Conservation (phyloP, 176 grass and related monocot genomes). For the Triticum dicoccoides region DNA sequence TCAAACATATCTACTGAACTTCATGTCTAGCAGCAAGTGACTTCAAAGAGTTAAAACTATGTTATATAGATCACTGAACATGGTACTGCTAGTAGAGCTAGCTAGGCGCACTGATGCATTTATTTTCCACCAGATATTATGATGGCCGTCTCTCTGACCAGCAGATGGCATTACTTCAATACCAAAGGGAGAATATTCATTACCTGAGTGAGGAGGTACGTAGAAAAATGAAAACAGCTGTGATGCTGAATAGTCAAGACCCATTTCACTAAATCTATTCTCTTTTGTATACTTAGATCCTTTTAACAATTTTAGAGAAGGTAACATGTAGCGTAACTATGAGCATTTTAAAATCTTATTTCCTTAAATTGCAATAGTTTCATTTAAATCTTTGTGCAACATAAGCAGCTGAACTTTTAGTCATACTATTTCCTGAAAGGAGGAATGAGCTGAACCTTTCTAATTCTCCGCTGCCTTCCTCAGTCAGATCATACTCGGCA, state of each 20-base stretch:
- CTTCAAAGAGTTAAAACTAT: neutral
- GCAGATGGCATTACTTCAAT: constrained; percentile 95
- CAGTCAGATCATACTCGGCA: neutral
- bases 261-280: neutral
- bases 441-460: neutral
- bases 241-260: constrained; percentile 22
- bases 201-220: constrained; percentile 97
- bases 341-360: neutral
- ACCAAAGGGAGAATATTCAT: constrained; percentile 98
- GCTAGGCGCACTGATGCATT: neutral
- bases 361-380: neutral
- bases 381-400: constrained; percentile 1
- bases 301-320: neutral
- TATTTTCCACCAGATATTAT: constrained; percentile 55
- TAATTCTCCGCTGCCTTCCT: constrained; percentile 2
- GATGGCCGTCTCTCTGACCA: constrained; percentile 93
- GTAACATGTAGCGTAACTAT: neutral
- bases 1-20: neutral
- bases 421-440: constrained; percentile 13
- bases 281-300: constrained; percentile 6
- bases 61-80: neutral
- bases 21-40: constrained; percentile 2
- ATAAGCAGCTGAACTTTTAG: neutral
- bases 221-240: neutral
- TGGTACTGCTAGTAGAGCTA: neutral